phyloP scores from a whole-genome alignment of 2,329 filamentous ascomycete species.

The Ceratocystis variospora region DNA sequence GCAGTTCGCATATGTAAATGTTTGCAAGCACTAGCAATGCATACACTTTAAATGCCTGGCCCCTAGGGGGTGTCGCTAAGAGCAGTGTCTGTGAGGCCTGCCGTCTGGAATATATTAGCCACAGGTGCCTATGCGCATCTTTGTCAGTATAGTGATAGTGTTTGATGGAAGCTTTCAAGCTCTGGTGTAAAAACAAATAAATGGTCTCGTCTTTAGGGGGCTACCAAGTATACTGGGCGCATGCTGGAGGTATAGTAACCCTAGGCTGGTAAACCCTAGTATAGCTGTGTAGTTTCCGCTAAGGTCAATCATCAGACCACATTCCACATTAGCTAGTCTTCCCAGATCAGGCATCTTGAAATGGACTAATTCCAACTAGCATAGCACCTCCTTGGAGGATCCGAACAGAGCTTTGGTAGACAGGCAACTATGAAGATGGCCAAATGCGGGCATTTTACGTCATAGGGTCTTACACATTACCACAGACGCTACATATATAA shows the following conservation, averaged over 20 bases:
- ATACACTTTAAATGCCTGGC: background rate
- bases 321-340: background rate
- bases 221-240: no score
- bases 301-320: background rate
- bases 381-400: background rate
- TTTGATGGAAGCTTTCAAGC: background rate
- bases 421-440: background rate
- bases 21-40: no score
- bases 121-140: background rate
- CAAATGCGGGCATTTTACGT: conserved; percentile 2
- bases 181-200: no score
- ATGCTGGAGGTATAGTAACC: background rate
- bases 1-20: no score
- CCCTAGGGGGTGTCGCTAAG: no score
- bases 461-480: background rate
- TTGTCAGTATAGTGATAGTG: background rate
- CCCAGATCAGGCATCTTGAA: background rate
- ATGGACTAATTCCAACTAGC: background rate
- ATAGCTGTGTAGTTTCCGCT: background rate
- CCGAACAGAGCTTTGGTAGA: background rate
- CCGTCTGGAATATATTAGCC: background rate
- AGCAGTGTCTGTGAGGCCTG: background rate
- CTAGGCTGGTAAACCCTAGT: background rate
- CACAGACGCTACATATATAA: background rate
- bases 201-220: no score